Evolutionary conservation across 495 filamentous ascomycete genomes (phyloP).

Genomic region (Thermothielavioides terrestris): DNA sequence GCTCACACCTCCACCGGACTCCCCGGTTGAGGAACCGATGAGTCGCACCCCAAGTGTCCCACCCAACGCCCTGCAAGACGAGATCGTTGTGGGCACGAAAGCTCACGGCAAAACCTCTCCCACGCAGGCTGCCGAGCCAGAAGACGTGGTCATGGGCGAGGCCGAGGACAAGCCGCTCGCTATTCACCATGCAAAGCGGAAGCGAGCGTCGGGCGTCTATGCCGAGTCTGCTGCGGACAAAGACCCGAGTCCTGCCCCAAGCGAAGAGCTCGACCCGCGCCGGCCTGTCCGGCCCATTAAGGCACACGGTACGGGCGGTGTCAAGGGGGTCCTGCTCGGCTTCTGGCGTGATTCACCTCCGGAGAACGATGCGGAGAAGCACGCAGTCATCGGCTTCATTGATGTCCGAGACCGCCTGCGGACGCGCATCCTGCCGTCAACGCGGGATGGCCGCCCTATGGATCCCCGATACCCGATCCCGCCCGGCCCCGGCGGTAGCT

Average conservation of each 20-base stretch:
- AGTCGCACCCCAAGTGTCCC: constrained; percentile 26
- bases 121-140: constrained; percentile 20
- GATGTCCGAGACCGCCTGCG: constrained; percentile 45
- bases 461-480: constrained; percentile 35
- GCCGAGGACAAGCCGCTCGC: constrained; percentile 22
- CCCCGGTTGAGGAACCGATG: constrained; percentile 12
- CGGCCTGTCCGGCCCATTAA: constrained; percentile 17
- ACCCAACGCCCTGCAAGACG: constrained; percentile 31
- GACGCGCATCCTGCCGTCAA: constrained; percentile 38
- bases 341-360: constrained; percentile 46
- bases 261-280: constrained; percentile 15
- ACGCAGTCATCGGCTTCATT: constrained; percentile 47
- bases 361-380: constrained; percentile 34
- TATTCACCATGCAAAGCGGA: constrained; percentile 38
- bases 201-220: constrained; percentile 34
- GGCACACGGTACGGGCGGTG: constrained; percentile 21
- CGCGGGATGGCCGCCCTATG: constrained; percentile 31
- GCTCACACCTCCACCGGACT: constrained; percentile 20
- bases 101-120: constrained; percentile 25
- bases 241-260: constrained; percentile 17
- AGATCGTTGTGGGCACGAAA: constrained; percentile 40
- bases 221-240: constrained; percentile 31
- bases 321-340: constrained; percentile 41
- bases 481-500: constrained; percentile 45
- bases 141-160: constrained; percentile 33